phyloP scores from a whole-genome alignment of 345 rosid genomes.

The Kandelia obovata region DNA sequence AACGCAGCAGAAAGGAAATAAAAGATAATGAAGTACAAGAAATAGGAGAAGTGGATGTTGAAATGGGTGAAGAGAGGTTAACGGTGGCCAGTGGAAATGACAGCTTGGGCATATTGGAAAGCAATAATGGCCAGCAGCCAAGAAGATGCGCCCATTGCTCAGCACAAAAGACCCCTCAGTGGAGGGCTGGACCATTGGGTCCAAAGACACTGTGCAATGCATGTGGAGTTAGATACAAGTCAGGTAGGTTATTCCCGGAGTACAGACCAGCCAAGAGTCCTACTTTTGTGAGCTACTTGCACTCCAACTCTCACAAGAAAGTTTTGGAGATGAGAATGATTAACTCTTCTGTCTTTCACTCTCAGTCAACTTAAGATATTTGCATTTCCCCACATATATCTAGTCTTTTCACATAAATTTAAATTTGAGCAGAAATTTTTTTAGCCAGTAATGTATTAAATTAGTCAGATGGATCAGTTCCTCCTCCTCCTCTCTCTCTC shows the following conservation, averaged over 20 bases:
- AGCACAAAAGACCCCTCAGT: conserved; percentile 65
- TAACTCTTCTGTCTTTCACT: conserved; percentile 11
- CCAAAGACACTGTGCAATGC: conserved; percentile 73
- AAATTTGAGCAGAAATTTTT: too few species aligned
- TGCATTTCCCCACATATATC: too few species aligned
- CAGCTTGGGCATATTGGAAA: neutral
- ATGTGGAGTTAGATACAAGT: conserved; percentile 72
- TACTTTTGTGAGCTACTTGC: conserved; percentile 58
- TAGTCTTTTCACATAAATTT: too few species aligned
- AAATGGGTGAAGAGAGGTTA: neutral
- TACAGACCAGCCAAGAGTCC: conserved; percentile 74
- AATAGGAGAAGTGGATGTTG: conserved; percentile 9
- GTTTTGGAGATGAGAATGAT: conserved; percentile 57
- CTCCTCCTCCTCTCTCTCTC: too few species aligned
- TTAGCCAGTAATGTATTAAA: too few species aligned
- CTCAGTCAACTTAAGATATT: neutral
- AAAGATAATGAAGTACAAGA: neutral
- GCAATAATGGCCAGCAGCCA: conserved; percentile 18
- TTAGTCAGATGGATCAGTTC: too few species aligned
- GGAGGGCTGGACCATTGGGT: conserved; percentile 72
- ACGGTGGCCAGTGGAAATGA: neutral
- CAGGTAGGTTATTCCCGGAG: conserved; percentile 69
- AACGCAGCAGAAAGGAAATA: neutral
- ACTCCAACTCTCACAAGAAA: conserved; percentile 70
- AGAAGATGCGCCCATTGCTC: conserved; percentile 66